Base-by-base conservation (phyloP, 768 basidiomycete species). In the Wakefieldia striispora region DNA sequence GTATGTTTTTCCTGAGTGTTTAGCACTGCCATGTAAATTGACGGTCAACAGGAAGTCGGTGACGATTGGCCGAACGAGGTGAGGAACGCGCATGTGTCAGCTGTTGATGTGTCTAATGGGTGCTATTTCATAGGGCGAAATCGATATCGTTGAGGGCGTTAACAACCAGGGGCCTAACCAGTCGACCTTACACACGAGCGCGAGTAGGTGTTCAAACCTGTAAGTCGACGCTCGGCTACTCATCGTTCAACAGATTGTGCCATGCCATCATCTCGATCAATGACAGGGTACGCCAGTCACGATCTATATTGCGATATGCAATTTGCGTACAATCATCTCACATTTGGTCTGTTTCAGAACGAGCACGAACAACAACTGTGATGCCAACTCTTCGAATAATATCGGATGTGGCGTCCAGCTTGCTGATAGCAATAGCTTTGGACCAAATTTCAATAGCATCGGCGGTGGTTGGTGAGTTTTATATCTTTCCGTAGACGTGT, bases 391-490 rank as follows among this genome's bases (percentile, higher is more conserved):
- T 11, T 64, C 53, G 9, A 45, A 40, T 12, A 70, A 72, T 55
- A 3, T 36, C 5, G 71, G 70, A 29, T 73, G 73, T 47, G 60
- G 69, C n/a, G 67, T 73, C 11, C 5, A 12, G 1, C 11, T 53
- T n/a, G 42, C 49, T 4, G 61, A 65, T 23, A 45, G 23, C 7
- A 65, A 63, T n/a, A 70, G 67, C 40, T 73, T 56, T 39, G 73
- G 73, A 1, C 60, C 68, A 4, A 42, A 47, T 11, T 73, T 74
- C 56, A 74, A 74, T 39, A 17, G n/a, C 2, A 27, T 20, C 14
- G 73, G 73, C 8, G 73, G 73, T n/a, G 72, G 73, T 24, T 74
- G 66, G 66, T 71, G 19, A 43, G 5, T 49, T 10, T 27, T 19
- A 9, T 24, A 6, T 27, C 21, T 26, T 17, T 8, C 24, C 40